Base-by-base conservation (phyloP, 371 early-diverging fungal genomes). In the Catenaria anguillulae region DNA sequence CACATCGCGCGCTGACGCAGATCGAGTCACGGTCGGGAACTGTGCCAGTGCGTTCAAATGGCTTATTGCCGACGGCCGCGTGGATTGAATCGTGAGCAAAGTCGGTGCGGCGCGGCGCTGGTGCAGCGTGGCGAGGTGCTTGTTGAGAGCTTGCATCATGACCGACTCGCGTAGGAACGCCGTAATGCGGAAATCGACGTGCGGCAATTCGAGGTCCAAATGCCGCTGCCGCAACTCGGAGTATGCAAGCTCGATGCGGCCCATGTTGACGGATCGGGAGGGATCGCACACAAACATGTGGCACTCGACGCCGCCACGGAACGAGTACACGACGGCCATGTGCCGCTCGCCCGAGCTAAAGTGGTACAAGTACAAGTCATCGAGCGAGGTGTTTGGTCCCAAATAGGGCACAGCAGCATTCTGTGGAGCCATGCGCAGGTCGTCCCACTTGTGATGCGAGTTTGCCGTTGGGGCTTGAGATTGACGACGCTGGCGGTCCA, bases 11-110 rank as follows among this genome's bases (percentile, higher is more conserved):
- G 24, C 19, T 15, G 10, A 10, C 23, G 60, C 17, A 24, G 58
- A 13, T 2, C 36, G 36, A 8, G 15, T 10, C 29, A 31, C 12
- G 29, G 21, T 8, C n/a, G 40, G 60, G 40, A 34, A 60, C 21
- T 23, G 33, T 21, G 21, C 4, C 8, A 60, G n/a, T 36, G 58
- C n/a, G 17, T 42, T 36, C 29, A 58, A 15, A 21, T 33, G 26
- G 1, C 8, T 26, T 24, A 42, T n/a, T 36, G 21, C 10, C 10
- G 58, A 58, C 42, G 36, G 29, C 58, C 33, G 70, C 4, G 82
- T 77, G 0, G 87, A 80, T 43, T 82, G 77, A 34, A 89, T 66
- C 10, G 84, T 77, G 17, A 96, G 67, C 10, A 91, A 74, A 4
- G 83, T 80, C 1, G 91, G 78, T 0, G 86, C 88, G 4, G 76